Evolutionary conservation across 164 flowering plant genomes (phyloP), one percentile per base, ranked within the genome.

Genomic region (Taxillus chinensis): DNA sequence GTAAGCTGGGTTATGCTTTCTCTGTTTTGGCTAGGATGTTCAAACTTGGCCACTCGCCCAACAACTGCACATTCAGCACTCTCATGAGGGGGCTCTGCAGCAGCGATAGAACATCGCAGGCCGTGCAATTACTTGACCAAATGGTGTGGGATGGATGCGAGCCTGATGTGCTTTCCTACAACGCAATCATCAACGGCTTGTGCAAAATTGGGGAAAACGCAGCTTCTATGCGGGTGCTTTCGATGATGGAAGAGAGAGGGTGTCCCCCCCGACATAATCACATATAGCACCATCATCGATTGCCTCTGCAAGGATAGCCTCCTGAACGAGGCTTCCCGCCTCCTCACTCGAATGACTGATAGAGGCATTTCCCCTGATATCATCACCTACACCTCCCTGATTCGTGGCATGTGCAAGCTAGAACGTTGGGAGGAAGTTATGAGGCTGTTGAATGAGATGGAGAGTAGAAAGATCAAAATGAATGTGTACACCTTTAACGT

Each of bases 291-390:
- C 5, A 10, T 65, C n/a, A 65, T 65, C 8, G 62, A 65, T 8
- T 17, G 62, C 45, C 62, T 65, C n/a, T 65, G 67, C n/a, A 55
- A 55, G 40, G 58, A 16, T 4, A 38, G 38, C 5, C 40, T 55
- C 3, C 4, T 55, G 0, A 55, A 57, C 5, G 41, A 57, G 59
- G 59, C 59, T 57, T 57, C 41, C 14, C 0, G 14, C 4, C 55
- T 65, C 40, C 51, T 57, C 41, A 5, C 11, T 38, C 46, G 11
- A 41, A 57, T 65, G 62, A 65, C 39, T n/a, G 52, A 10, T 16
- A 39, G 11, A 39, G 62, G 68, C 48, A 58, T 65, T 40, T 0
- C n/a, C 7, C 68, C 68, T 3, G 13, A 65, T 49, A 16, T 16
- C 8, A 3, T 58, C 5, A 56, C 54, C 38, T 56, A 55, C 46